Evolutionary conservation across 2,329 filamentous ascomycete species (phyloP), one percentile per base, ranked within the genome.

Genomic region (Madurella fahalii): DNA sequence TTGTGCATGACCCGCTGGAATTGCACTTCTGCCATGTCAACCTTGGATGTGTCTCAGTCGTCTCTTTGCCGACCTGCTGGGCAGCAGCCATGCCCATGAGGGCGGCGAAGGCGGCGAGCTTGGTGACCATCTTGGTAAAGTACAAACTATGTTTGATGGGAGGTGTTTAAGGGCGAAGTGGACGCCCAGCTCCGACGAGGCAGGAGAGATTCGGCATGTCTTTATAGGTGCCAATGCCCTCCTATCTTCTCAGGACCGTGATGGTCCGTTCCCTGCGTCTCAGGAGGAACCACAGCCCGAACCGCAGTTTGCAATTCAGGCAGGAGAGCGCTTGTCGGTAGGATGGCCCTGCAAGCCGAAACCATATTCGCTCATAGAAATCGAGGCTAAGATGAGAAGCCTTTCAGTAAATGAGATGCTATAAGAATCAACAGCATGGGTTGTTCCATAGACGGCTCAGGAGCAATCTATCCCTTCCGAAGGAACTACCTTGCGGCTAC

Each of bases 21-120:
- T 76, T 74, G 64, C 79, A 83, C 58, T 72, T 73, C 61, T 79
- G 70, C 74, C 76, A 80, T 47, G 71, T 76, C 64, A 83, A 69
- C 51, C 74, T 64, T 53, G 79, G 80, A 60, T 83, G 80, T 16
- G 68, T 71, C 62, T 81, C 79, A 8, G 73, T 65, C 13, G 67
- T 68, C 54, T 68, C 55, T 34, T 70, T 77, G 47, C 77, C 78
- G 46, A 74, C 72, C 63, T 77, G 71, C 63, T 82, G 80, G 55
- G 71, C 74, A 40, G 70, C 65, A 40, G 68, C 74, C 49, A 71
- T 64, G 54, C 74, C 72, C 53, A 76, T 58, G 52, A 80, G 67
- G 54, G 72, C 69, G 47, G 72, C 70, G 60, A 73, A 69, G 56
- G 77, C 63, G 59, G 72, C 67, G 62, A 76, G 64, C 52, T 64